Base-by-base conservation (phyloP, 345 rosid genomes). In the Populus nigra region DNA sequence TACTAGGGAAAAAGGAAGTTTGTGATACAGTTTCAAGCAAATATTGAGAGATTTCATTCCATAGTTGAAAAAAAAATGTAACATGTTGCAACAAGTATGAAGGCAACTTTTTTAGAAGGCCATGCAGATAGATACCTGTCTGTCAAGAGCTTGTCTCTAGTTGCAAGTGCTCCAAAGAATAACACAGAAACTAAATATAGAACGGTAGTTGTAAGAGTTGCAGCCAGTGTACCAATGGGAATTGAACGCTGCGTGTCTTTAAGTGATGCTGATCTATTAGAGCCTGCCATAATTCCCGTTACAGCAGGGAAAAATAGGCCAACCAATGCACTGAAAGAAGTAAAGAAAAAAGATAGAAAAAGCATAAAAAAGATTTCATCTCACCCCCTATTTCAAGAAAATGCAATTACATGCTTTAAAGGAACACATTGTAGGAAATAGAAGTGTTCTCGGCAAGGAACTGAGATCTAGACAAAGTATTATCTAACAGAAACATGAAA, bases 261-360 rank as follows among this genome's bases (percentile, higher is more conserved):
- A 62, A 96, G 89, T 47, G 96, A 91, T 35, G 97, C 93, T 76
- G 98, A 96, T 85, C 99, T 88, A 85, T 96, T 96, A 73, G 98
- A 96, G 67, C 99, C 98, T 33, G 99, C 97, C 99, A 96, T 92
- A 73, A 96, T 93, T 82, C 98, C 99, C 11, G 99, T 96, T 69
- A 96, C 99, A 70, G 99, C 98, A 79, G 99, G 99, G 84, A 96
- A 96, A 87, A 94, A 96, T 75, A 96, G 94, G 81, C 99, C 98
- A 72, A 96, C 98, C 92, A 96, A 76, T 59, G 91, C 88, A 90
- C 97, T 94, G 93, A 33, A 76, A 75, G 22, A 65, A 65, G 41
- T 12, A 39, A 15, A 61, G 4, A 61, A 69, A 22, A 10, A 69
- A 38, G 61, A 65, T 59, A 73, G 78, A 73, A 81, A 77, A 63